Percentiles rank a stretch among this genome's conserved stretches.
phyloP scores from a whole-genome alignment of 2,329 filamentous ascomycete species.

The Dissoconium aciculare region DNA sequence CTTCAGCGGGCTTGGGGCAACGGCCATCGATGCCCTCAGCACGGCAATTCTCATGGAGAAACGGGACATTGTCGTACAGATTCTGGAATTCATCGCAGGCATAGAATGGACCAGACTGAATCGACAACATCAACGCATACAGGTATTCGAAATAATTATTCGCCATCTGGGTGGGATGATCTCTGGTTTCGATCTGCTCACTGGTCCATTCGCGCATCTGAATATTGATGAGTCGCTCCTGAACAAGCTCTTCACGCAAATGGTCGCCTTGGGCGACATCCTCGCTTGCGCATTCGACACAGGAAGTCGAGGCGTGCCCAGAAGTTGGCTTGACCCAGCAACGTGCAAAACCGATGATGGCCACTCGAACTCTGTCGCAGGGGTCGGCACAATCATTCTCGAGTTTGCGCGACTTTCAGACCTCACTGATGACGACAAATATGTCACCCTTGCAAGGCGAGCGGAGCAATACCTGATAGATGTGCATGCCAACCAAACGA shows the following conservation, averaged over 20 bases:
- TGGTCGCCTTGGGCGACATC: slow-evolving; percentile 12
- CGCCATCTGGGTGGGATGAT: slow-evolving; percentile 16
- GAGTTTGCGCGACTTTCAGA: slow-evolving; percentile 16
- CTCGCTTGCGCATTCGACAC: slow-evolving; percentile 14
- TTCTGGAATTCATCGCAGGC: slow-evolving; percentile 12
- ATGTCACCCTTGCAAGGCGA: slow-evolving; percentile 10
- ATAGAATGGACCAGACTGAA: slow-evolving; percentile 11
- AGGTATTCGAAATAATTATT: slow-evolving; percentile 16
- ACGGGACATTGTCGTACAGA: slow-evolving; percentile 9
- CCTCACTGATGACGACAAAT: slow-evolving; percentile 15
- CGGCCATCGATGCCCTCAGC: slow-evolving; percentile 14
- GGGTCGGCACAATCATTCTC: slow-evolving; percentile 13
- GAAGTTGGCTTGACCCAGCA: slow-evolving; percentile 15
- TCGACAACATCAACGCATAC: slow-evolving; percentile 9
- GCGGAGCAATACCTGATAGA: slow-evolving; percentile 14
- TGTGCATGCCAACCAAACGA: slow-evolving; percentile 13
- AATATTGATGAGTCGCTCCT: slow-evolving; percentile 6
- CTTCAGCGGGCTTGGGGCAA: slow-evolving; percentile 17
- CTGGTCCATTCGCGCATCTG: slow-evolving; percentile 12
- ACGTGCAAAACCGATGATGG: slow-evolving; percentile 14
- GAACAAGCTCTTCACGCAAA: slow-evolving; percentile 10
- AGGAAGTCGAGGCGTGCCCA: slow-evolving; percentile 11
- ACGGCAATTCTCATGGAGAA: slow-evolving; percentile 16
- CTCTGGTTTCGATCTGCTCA: slow-evolving; percentile 15
- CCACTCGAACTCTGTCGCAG: slow-evolving; percentile 12